phyloP scores from a whole-genome alignment of 192 early-diverging fungal species.

The Entophlyctis luteolus region DNA sequence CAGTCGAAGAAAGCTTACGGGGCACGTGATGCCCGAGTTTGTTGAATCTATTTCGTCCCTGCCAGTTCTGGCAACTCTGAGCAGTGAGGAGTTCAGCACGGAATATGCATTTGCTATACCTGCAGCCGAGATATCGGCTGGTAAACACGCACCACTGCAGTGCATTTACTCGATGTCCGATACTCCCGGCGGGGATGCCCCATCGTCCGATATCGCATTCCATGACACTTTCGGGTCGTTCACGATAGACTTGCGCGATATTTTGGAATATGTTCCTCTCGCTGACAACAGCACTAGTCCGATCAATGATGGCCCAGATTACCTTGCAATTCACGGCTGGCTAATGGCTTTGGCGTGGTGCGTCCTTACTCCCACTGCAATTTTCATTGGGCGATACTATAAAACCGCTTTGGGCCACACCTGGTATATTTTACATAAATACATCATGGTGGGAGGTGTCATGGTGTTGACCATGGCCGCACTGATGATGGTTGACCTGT shows the following conservation, averaged over 20 bases:
- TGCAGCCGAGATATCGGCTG: not conserved
- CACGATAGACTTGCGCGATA: not conserved
- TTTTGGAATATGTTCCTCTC: not conserved
- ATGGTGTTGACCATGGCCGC: conserved; percentile 10
- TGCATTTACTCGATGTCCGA: not conserved
- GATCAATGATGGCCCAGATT: too few relatives aligned
- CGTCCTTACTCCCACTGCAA: conserved; percentile 31
- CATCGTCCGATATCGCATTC: not conserved
- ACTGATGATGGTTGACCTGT: conserved; percentile 24
- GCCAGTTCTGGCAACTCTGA: not conserved
- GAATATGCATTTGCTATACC: not conserved
- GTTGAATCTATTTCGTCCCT: not conserved
- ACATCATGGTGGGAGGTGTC: conserved; percentile 28
- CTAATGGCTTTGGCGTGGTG: conserved; percentile 50
- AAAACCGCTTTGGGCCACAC: conserved; percentile 32
- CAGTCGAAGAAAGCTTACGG: not conserved
- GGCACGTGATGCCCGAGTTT: not conserved
- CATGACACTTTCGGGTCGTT: not conserved
- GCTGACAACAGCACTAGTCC: not conserved
- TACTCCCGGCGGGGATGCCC: not conserved
- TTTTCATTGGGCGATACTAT: conserved; percentile 44
- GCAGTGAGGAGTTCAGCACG: not conserved
- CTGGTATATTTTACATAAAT: conserved; percentile 36
- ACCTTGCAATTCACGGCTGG: conserved; percentile 34
- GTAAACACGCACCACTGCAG: too few relatives aligned